Evolutionary conservation across 345 rosid species (phyloP), one percentile per base, ranked within the genome.

Genomic region (Turritis glabra): DNA sequence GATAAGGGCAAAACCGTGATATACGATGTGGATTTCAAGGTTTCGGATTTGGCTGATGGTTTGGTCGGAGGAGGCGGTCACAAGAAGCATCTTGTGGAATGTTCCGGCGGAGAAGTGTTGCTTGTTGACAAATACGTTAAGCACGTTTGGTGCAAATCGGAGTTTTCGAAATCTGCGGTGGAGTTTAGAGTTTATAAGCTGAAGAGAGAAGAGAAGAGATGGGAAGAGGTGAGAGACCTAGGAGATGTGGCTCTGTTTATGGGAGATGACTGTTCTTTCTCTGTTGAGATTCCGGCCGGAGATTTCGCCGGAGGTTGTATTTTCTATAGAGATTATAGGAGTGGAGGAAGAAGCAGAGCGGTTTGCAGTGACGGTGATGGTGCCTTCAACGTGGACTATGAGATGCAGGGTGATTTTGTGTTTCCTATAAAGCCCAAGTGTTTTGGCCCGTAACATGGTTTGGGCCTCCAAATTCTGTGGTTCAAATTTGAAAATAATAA

Each of bases 251-350:
- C 76, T 48, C 7, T 79, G 64, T 74, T 82, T 12, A 0, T 77
- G 7, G 83, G 81, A 29, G 80, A 72, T 23, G 85, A 80, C 2
- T 71, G 75, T 33, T 70, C 78, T 30, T 82, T 74, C 77, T 74
- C 81, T 10, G 73, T 74, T 50, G 3, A 33, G 33, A 56, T 47
- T 38, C 47, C 38, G 13, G 70, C 69, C 9, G 66, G 75, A 23
- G 71, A 71, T 3, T 54, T 43, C 11, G 23, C 25, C 18, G 79
- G 76, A 26, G 76, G 76, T 23, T 66, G 60, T 5, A 72, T 72
- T 29, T 72, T 50, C 25, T 72, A 64, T 25, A 72, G 13, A 59
- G 81, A 77, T 48, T 15, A 53, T 70, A 71, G 76, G 9, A 47
- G 22, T 4, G 67, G 80, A 35, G 76, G 80, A 38, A 47, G 72